Evolutionary conservation across 1,284 basidiomycete species (phyloP).

Genomic region (Boletus sp.): DNA sequence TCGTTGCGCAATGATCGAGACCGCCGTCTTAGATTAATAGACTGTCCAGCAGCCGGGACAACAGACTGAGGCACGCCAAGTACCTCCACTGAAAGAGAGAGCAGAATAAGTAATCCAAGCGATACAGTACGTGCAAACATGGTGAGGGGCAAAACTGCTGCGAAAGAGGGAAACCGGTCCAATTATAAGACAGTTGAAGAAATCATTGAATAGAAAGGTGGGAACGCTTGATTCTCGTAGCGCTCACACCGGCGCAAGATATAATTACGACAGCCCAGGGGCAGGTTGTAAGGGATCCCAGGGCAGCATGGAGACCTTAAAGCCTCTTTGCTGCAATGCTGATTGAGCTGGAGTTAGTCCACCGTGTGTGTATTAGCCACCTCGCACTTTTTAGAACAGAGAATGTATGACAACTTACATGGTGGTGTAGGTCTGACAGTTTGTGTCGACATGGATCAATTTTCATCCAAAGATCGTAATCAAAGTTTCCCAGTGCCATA

Average conservation of each 20-base stretch:
- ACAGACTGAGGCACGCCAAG: constrained; percentile 12
- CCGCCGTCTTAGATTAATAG: constrained; percentile 20
- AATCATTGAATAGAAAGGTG: constrained; percentile 10
- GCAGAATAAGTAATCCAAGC: constrained; percentile 14
- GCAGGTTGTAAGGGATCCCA: not conserved
- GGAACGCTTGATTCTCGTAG: constrained; percentile 1
- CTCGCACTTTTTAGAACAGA: not conserved
- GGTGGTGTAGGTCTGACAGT: too few species aligned
- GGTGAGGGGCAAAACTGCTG: constrained; percentile 6
- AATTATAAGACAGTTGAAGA: constrained; percentile 7
- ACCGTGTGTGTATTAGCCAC: not conserved
- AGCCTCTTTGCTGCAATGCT: not conserved
- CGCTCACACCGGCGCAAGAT: constrained; percentile 1
- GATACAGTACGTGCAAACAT: constrained; percentile 12
- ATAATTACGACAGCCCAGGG: constrained; percentile 9
- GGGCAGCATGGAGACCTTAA: not conserved
- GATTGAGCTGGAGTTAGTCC: not conserved
- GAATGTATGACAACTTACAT: constrained; percentile 1
- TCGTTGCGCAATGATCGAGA: constrained; percentile 14
- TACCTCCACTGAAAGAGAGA: constrained; percentile 11
- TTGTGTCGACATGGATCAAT: not conserved
- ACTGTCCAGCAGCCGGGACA: constrained; percentile 17
- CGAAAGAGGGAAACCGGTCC: not conserved
- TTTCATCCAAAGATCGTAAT: not conserved
- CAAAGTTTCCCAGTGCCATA: not conserved